These are phyloP conservation scores for Penicillium verrucosum DNA, from an alignment of 2,329 filamentous ascomycete genomes.

Conservation along the genomic window DNA sequence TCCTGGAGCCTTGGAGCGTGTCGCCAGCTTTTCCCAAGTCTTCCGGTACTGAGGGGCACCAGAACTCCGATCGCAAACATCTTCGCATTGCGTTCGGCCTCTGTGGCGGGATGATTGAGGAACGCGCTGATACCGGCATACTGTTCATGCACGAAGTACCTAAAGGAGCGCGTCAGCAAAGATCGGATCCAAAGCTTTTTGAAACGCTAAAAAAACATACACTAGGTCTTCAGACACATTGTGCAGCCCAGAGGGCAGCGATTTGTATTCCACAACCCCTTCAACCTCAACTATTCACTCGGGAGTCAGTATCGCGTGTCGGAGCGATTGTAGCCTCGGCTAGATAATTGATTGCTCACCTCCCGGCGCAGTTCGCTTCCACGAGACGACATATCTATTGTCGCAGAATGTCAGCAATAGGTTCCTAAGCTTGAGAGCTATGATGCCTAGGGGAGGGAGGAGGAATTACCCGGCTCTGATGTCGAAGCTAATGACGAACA, in stretches of 20 bases:
- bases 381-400: slow-evolving; percentile 73
- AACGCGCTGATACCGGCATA: slow-evolving; percentile 91
- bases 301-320: slow-evolving; percentile 17
- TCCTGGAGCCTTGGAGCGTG: slow-evolving; percentile 74
- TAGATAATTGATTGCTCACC: slow-evolving; percentile 47
- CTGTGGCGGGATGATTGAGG: slow-evolving; percentile 74
- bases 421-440: slow-evolving; percentile 7
- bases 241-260: slow-evolving; percentile 87
- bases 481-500: slow-evolving; percentile 89
- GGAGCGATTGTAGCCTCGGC: not conserved
- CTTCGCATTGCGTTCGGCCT: slow-evolving; percentile 77
- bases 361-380: slow-evolving; percentile 71
- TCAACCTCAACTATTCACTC: slow-evolving; percentile 59
- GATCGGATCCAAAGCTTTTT: not conserved
- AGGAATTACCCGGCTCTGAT: slow-evolving; percentile 74
- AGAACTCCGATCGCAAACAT: slow-evolving; percentile 91
- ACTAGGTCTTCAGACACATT: slow-evolving; percentile 80
- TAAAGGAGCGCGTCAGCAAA: slow-evolving; percentile 34
- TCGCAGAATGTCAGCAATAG: slow-evolving; percentile 13
- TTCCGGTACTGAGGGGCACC: slow-evolving; percentile 79
- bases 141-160: slow-evolving; percentile 85
- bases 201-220: slow-evolving; percentile 30
- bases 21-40: slow-evolving; percentile 83
- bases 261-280: slow-evolving; percentile 92
- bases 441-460: not conserved